phyloP scores from a whole-genome alignment of 306 rosid species.

The Prunus persica region Prunus_persica_NCBIv2 NC_034009.1:10516501-10517000 shows the following conservation, averaged over 20 bases:
- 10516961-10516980: conserved; percentile 33
- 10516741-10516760: conserved; percentile 35
- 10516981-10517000: conserved; percentile 39
- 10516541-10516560: conserved; percentile 31
- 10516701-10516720: conserved; percentile 18
- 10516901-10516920: conserved; percentile 32
- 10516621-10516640: conserved; percentile 21
- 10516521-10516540: conserved; percentile 34
- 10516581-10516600: conserved; percentile 27
- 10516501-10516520: conserved; percentile 32
- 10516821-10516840: conserved; percentile 23
- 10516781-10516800: conserved; percentile 24
- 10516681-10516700: conserved; percentile 11
- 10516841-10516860: conserved; percentile 22
- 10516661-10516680: conserved; percentile 25
- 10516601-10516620: conserved; percentile 31
- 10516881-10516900: conserved; percentile 27
- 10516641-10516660: conserved; percentile 24
- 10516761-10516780: conserved; percentile 18
- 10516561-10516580: conserved; percentile 15
- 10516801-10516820: conserved; percentile 12
- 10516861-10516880: conserved; percentile 18
- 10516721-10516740: conserved; percentile 35
- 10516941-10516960: conserved; percentile 35
- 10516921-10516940: conserved; percentile 28